A percentile compares a stretch with the other conserved stretches of the same genome.
phyloP scores from a whole-genome alignment of 306 rosid genomes.

The Fagus sylvatica region DNA sequence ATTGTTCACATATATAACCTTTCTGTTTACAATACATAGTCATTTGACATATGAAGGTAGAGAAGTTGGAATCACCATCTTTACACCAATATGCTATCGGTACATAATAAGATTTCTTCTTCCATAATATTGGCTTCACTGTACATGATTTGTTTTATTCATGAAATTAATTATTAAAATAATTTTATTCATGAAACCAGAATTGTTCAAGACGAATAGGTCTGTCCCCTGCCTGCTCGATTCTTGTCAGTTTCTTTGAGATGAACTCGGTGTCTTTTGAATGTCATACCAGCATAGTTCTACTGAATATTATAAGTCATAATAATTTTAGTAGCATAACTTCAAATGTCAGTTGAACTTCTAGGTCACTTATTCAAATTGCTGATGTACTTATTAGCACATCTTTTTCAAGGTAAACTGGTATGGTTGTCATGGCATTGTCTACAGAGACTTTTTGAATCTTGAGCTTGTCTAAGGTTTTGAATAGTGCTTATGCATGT shows the following conservation, averaged over 20 bases:
- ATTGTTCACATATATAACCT: background rate
- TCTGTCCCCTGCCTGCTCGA: background rate
- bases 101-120: background rate
- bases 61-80: background rate
- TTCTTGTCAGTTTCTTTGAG: background rate
- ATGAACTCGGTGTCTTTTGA: background rate
- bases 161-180: background rate
- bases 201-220: background rate
- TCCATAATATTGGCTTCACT: background rate
- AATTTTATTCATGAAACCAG: background rate
- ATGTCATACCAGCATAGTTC: background rate
- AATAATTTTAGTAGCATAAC: background rate
- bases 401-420: too few species aligned
- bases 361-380: background rate
- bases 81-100: background rate
- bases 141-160: background rate
- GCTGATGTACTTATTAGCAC: too few species aligned
- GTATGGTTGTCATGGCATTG: too few species aligned
- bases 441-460: too few species aligned
- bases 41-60: too few species aligned
- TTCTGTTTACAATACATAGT: too few species aligned
- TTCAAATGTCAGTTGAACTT: background rate
- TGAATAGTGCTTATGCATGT: background rate
- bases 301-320: background rate
- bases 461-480: too few species aligned